Conservation (phyloP, 345 rosid genomes). For the Geranium brycei region DNA sequence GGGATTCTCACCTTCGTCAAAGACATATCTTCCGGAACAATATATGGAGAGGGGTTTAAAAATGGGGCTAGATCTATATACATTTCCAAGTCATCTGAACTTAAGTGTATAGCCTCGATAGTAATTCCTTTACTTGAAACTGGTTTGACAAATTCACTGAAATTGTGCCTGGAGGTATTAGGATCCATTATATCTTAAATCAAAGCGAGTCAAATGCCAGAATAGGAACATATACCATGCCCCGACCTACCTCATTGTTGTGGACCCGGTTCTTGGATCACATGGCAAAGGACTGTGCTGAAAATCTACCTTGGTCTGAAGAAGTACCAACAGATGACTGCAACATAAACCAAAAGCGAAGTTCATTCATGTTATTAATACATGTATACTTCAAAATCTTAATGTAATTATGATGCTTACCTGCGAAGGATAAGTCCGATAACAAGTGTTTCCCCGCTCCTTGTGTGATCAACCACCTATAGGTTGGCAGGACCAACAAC, state of each 20-base stretch:
- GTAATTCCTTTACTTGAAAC: constrained; percentile 85
- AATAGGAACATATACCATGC: constrained; percentile 3
- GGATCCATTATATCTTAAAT: constrained; percentile 8
- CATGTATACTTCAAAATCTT: neutral
- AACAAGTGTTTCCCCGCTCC: constrained; percentile 85
- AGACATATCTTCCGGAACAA: constrained; percentile 96
- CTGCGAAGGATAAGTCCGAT: constrained; percentile 91
- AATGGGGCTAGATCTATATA: constrained; percentile 91
- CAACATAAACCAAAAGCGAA: constrained; percentile 13
- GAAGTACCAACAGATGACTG: constrained; percentile 96
- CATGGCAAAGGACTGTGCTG: constrained; percentile 87
- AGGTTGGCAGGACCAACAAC: constrained; percentile 2
- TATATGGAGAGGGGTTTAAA: constrained; percentile 86
- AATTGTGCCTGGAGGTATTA: constrained; percentile 52
- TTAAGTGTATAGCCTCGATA: constrained; percentile 62
- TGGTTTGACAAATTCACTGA: constrained; percentile 84
- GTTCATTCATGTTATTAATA: constrained; percentile 2
- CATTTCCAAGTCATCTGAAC: constrained; percentile 88
- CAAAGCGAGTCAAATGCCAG: neutral
- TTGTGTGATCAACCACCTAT: constrained; percentile 81
- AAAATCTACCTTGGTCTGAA: constrained; percentile 86
- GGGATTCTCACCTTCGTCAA: constrained; percentile 60
- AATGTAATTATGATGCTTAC: constrained; percentile 22
- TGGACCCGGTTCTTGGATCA: constrained; percentile 42
- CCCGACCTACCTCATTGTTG: constrained; percentile 36